Percentiles rank a stretch among this genome's conserved stretches.
Evolutionary conservation across 1,139 yeast genomes (phyloP).

Genomic region (Debaryomycetaceae sp.): DNA sequence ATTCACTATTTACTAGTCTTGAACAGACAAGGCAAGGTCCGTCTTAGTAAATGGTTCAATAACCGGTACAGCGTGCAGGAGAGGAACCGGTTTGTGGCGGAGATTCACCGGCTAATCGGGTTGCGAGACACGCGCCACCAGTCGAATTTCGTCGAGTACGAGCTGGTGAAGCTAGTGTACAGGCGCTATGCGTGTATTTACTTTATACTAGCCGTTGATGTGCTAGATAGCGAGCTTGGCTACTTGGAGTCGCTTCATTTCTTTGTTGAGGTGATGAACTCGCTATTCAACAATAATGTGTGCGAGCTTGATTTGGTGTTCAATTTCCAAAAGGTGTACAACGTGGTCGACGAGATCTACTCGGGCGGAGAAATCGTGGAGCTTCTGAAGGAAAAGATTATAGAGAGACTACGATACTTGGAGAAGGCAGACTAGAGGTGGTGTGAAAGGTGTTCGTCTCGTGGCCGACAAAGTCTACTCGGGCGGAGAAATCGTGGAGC

Average conservation of each 20-base stretch:
- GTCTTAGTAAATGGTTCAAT: conserved; percentile 74
- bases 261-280: conserved; percentile 80
- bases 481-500: conserved; percentile 74
- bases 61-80: conserved; percentile 28
- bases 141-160: conserved; percentile 69
- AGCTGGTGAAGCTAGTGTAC: conserved; percentile 66
- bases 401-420: conserved; percentile 40
- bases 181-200: conserved; percentile 87
- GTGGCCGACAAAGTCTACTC: conserved; percentile 71
- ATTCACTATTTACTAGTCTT: conserved; percentile 71
- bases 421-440: conserved; percentile 36
- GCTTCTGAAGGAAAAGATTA: conserved; percentile 47
- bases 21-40: conserved; percentile 87
- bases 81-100: conserved; percentile 45
- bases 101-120: conserved; percentile 73
- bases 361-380: conserved; percentile 74
- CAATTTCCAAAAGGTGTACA: conserved; percentile 64
- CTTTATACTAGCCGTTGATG: conserved; percentile 71
- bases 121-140: conserved; percentile 79
- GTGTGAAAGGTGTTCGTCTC: too few species aligned
- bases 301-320: conserved; percentile 88
- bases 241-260: conserved; percentile 79
- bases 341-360: conserved; percentile 64
- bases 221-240: conserved; percentile 66
- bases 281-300: conserved; percentile 68